These are phyloP conservation scores for Tulasnella sp. DNA, from an alignment of 768 basidiomycete genomes.

Conservation along the genomic window DNA sequence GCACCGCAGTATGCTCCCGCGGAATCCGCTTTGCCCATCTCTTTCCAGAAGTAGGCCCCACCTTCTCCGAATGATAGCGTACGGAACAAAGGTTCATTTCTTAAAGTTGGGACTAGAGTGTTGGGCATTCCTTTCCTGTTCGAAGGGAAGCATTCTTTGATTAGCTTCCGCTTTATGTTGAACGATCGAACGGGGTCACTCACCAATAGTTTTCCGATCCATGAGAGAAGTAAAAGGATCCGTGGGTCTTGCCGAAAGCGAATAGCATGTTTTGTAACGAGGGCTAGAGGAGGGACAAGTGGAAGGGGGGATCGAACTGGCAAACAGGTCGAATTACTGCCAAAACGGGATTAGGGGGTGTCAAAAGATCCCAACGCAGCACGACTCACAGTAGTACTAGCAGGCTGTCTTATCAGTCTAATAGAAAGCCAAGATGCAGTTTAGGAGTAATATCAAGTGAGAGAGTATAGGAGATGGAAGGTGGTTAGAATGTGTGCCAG, in stretches of 20 bases:
- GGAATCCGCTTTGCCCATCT: not conserved
- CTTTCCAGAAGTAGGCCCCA: not conserved
- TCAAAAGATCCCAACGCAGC: too few relatives aligned
- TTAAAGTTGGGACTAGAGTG: not conserved
- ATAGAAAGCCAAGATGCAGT: not conserved
- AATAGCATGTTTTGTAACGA: not conserved
- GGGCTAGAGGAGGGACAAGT: too few relatives aligned
- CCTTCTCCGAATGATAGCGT: conserved; percentile 1
- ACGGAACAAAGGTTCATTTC: not conserved
- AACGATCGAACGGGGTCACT: not conserved
- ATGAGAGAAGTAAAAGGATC: conserved; percentile 6
- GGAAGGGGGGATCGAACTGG: too few relatives aligned
- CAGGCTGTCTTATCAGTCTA: not conserved
- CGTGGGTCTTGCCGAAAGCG: not conserved
- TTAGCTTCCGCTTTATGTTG: not conserved
- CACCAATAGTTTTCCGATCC: not conserved
- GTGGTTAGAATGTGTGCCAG: not conserved
- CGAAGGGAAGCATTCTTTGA: not conserved
- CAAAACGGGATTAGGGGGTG: too few relatives aligned
- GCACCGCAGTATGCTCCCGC: not conserved
- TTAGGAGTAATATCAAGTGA: not conserved
- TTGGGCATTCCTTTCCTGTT: not conserved
- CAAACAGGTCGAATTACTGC: too few relatives aligned
- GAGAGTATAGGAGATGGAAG: not conserved
- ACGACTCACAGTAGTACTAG: too few relatives aligned